Percentiles rank a stretch among this genome's conserved stretches.
Conservation (phyloP, 2,329 filamentous ascomycete genomes). For the Emergomyces orientalis region DNA sequence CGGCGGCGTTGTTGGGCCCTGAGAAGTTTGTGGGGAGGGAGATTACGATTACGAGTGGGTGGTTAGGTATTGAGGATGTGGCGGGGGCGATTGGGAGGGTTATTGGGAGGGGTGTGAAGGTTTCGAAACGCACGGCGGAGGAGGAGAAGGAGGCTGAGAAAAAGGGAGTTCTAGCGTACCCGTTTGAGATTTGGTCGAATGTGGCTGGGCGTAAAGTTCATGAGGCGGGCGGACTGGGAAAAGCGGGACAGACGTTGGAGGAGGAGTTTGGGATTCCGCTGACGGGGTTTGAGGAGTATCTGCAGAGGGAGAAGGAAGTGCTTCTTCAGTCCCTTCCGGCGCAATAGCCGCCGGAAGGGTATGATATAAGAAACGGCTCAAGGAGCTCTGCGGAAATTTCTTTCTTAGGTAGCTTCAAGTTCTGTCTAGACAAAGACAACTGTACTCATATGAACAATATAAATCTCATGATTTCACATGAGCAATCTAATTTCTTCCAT, state of each 20-base stretch:
- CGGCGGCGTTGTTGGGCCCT: neutral
- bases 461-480: neutral
- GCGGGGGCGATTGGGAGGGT: neutral
- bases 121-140: neutral
- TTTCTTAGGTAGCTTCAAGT: neutral
- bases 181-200: neutral
- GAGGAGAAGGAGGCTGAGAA: neutral
- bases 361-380: neutral
- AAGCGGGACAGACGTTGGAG: neutral
- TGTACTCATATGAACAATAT: neutral
- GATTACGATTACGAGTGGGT: neutral
- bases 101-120: neutral
- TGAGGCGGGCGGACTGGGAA: neutral
- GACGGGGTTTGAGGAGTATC: neutral
- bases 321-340: neutral
- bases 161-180: neutral
- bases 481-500: neutral
- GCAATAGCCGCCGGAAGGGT: neutral
- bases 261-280: neutral
- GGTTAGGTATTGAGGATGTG: neutral
- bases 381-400: neutral
- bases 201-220: neutral
- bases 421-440: neutral
- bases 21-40: neutral
- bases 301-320: neutral